A percentile compares a stretch with the other conserved stretches of the same genome.
phyloP scores from a whole-genome alignment of 75 land plant species.

The Isoetes taiwanensis region DNA sequence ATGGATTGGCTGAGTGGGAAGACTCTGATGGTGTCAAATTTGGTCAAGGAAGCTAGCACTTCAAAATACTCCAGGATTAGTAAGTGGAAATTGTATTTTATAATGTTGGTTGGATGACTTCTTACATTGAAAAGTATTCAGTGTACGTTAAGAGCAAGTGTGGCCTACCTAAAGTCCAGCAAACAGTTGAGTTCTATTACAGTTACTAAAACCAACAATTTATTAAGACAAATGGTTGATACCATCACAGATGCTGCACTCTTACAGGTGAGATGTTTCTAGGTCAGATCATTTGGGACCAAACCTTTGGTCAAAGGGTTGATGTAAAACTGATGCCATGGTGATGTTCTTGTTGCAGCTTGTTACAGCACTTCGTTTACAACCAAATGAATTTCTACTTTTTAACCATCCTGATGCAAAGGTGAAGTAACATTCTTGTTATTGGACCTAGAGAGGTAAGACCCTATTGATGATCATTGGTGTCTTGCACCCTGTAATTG shows the following conservation, averaged over 20 bases:
- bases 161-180: no score
- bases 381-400: constrained; percentile 43
- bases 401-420: constrained; percentile 60
- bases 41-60: constrained; percentile 73
- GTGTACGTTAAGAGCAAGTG: no score
- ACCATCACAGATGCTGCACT: constrained; percentile 56
- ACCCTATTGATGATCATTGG: no score
- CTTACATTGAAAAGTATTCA: no score
- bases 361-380: constrained; percentile 58
- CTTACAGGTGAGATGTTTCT: constrained; percentile 41
- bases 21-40: not conserved
- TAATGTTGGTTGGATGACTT: not conserved
- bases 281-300: not conserved
- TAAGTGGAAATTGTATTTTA: constrained; percentile 6
- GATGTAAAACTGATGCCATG: not conserved
- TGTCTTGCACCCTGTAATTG: no score
- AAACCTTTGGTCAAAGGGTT: not conserved
- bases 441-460: no score
- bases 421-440: no score
- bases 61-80: constrained; percentile 54
- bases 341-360: constrained; percentile 36
- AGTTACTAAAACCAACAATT: no score
- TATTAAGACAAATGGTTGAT: no score
- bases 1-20: constrained; percentile 52
- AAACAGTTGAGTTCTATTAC: no score